Percentiles rank a stretch among this genome's conserved stretches.
phyloP scores from a whole-genome alignment of 2,329 filamentous ascomycete genomes.

The Epichloe gansuensis region DNA sequence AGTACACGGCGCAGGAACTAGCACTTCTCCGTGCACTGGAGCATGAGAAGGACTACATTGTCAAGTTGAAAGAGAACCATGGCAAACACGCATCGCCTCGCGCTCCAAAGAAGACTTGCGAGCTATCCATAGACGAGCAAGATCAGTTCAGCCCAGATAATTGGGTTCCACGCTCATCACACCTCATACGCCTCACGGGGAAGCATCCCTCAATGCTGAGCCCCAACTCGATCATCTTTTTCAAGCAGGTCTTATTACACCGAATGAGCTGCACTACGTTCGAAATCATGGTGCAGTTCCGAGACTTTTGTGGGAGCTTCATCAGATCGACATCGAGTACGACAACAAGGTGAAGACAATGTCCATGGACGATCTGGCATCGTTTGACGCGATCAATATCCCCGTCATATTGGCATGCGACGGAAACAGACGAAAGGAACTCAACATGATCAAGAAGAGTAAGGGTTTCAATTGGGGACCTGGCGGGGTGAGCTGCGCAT shows the following conservation, averaged over 20 bases:
- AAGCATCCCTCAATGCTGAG: slow-evolving; percentile 43
- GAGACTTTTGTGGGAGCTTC: slow-evolving; percentile 34
- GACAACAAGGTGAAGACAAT: slow-evolving; percentile 23
- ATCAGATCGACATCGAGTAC: slow-evolving; percentile 31
- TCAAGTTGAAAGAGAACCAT: slow-evolving; percentile 27
- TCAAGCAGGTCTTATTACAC: slow-evolving; percentile 36
- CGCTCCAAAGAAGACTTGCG: slow-evolving; percentile 8
- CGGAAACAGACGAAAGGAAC: slow-evolving; percentile 37
- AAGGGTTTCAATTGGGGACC: slow-evolving; percentile 37
- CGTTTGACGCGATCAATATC: slow-evolving; percentile 34
- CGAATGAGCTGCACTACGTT: slow-evolving; percentile 38
- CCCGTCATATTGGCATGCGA: slow-evolving; percentile 35
- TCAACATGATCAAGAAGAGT: slow-evolving; percentile 36
- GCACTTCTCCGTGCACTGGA: slow-evolving; percentile 27
- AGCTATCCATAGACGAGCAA: slow-evolving; percentile 11
- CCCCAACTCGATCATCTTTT: slow-evolving; percentile 28
- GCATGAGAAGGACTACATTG: slow-evolving; percentile 31
- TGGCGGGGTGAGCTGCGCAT: slow-evolving; percentile 34
- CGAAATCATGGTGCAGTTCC: slow-evolving; percentile 41
- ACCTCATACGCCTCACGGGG: slow-evolving; percentile 37
- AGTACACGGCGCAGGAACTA: slow-evolving; percentile 29
- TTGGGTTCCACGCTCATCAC: slow-evolving; percentile 35
- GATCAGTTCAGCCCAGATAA: slow-evolving; percentile 42
- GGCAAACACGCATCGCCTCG: slow-evolving; percentile 14
- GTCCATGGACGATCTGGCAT: slow-evolving; percentile 30